Conservation (phyloP, 352 stramenopile species). For the Phytopythium mirpurense region DNA sequence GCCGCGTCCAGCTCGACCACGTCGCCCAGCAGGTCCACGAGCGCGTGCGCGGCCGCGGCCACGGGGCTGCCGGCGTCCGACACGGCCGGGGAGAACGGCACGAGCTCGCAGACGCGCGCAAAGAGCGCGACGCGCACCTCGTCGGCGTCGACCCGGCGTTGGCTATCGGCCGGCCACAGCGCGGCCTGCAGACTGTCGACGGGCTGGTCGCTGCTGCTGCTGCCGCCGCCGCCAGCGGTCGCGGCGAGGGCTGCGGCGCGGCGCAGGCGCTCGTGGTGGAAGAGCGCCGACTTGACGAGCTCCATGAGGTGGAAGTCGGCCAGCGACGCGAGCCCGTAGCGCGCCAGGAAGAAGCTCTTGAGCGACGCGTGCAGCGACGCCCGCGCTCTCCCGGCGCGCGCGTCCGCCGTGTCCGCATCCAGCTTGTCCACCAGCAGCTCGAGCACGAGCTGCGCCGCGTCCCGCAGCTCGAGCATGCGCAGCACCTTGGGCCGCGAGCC, state of each 20-base stretch:
- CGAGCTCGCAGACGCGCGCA: conserved; percentile 45
- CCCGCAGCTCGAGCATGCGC: conserved; percentile 46
- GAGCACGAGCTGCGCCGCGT: conserved; percentile 38
- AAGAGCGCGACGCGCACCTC: conserved; percentile 46
- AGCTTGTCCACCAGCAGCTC: conserved; percentile 51
- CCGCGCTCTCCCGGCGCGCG: conserved; percentile 20
- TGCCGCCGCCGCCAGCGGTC: no score
- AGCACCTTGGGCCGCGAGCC: conserved; percentile 38
- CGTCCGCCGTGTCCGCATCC: conserved; percentile 28
- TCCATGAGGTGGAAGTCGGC: conserved; percentile 72
- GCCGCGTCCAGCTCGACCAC: conserved; percentile 49
- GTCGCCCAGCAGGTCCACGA: conserved; percentile 61
- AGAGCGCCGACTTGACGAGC: conserved; percentile 54
- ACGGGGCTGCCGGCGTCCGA: not conserved
- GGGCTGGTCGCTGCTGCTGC: no score
- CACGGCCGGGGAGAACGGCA: conserved; percentile 24
- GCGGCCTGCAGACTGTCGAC: conserved; percentile 11
- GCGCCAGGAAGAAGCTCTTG: conserved; percentile 47
- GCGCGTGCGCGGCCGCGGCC: conserved; percentile 29
- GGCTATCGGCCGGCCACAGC: not conserved
- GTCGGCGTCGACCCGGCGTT: not conserved
- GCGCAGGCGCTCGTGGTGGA: conserved; percentile 37
- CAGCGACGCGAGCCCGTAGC: conserved; percentile 51
- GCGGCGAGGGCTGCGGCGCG: no score
- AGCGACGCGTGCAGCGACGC: conserved; percentile 42